Base-by-base conservation (phyloP, 2,329 filamentous ascomycete species). In the Pestalotiopsis sp. region DNA sequence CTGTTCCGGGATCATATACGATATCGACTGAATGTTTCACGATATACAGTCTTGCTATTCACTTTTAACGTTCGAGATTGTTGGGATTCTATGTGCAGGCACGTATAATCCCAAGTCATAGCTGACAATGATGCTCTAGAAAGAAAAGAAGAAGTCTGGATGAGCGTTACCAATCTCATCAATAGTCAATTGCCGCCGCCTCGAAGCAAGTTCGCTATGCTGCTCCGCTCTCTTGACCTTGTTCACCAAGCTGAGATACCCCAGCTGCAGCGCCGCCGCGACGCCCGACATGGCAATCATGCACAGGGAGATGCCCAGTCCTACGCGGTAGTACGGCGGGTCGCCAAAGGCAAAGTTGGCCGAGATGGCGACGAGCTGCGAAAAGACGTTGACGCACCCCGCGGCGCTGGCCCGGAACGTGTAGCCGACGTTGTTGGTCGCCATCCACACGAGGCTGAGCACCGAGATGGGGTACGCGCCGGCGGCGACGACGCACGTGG, bases 391-490 rank as follows among this genome's bases (percentile, higher is more conserved):
- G 1, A 39, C 5, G 45, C 71, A 23, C 20, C 67, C 11, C 52
- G 68, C 4, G n/a, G 74, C 23, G 72, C 70, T 23, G 9, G 36
- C 7, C 11, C 73, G 70, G 49, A 56, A 67, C 9, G 74, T 76
- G 65, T 76, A 76, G 9, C 74, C 74, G 23, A 74, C 65, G 66
- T 74, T 74, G 61, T 71, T 73, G 68, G 72, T 75, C n/a, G 74
- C 71, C 45, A 68, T 70, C 74, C 74, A 76, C 6, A 73, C 70
- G 27, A 75, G 56, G 17, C 71, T 69, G 38, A 76, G 57, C 23
- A 76, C 73, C 14, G 67, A 69, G 64, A 70, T 71, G 4, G 74
- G 72, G 67, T 70, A 75, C 2, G 72, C 68, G 14, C 68, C 70
- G 27, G 74, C 74, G 4, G 73, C 71, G 27, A 75, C 69, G 0